Base-by-base conservation (phyloP, 2,329 filamentous ascomycete species). In the Ramichloridium luteum region DNA sequence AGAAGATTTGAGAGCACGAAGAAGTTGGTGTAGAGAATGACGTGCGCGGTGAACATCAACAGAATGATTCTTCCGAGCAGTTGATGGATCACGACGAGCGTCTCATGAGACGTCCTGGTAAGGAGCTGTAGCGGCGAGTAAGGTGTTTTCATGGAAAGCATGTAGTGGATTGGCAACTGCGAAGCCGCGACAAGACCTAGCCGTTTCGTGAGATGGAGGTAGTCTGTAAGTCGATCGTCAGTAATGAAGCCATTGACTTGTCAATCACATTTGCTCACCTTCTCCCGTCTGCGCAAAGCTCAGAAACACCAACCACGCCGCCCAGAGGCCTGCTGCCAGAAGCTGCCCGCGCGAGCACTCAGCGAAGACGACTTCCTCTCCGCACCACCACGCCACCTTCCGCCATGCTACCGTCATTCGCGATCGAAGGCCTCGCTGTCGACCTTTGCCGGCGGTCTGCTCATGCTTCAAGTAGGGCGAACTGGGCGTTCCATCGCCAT, bases 161-260 rank as follows among this genome's bases (percentile, higher is more conserved):
- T 58, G 35, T 74, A 71, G 33, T 75, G 71, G 2, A 75, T 49
- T 1, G 73, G 73, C 1, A 72, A 49, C 43, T 77, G 73, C 6
- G 72, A 74, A 4, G 71, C 60, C 13, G 60, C 70, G 30, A 76
- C 61, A 28, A 71, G 69, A 12, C 68, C 72, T 32, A 77, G 61
- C 4, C 72, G 65, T 53, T 74, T 76, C 14, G 73, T 76, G 14
- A 77, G 54, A 49, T 77, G 73, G 16, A 76, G 58, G 35, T 76
- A 77, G 50, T 77, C 72, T 74, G 25, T 15, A 23, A n/a, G 20
- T n/a, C 20, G 8, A 23, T 8, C n/a, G n/a, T 23, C 20, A 23
- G 41, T 4, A n/a, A 31, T n/a, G 4, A 17, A 10, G 5, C 12
- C 16, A 20, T 10, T 9, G 4, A 13, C 13, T 12, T 13, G n/a